These are phyloP conservation scores for Verticillium longisporum DNA, from an alignment of 2,329 filamentous ascomycete species.

Conservation along the genomic window DNA sequence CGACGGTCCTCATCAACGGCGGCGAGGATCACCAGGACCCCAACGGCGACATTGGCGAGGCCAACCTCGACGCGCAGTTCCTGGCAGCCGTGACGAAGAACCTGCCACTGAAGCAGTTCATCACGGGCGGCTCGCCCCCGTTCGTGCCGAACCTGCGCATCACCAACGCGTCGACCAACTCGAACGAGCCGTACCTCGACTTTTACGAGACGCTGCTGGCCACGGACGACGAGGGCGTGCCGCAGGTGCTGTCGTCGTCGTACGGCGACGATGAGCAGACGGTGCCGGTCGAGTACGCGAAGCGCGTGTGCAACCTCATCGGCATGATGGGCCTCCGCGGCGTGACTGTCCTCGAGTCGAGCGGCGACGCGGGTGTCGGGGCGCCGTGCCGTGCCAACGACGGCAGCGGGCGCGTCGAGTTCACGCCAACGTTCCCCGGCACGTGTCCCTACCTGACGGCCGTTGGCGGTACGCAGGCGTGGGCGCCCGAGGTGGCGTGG, in stretches of 20 bases:
- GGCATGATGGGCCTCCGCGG: slow-evolving; percentile 58
- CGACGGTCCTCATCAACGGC: slow-evolving; percentile 29
- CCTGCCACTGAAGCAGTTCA: slow-evolving; percentile 17
- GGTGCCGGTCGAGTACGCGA: slow-evolving; percentile 51
- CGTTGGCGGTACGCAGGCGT: slow-evolving; percentile 46
- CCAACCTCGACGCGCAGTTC: slow-evolving; percentile 59
- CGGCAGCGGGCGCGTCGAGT: slow-evolving; percentile 23
- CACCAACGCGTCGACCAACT: slow-evolving; percentile 27
- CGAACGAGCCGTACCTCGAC: slow-evolving; percentile 64
- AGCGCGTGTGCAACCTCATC: slow-evolving; percentile 52
- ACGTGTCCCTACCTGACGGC: slow-evolving; percentile 49
- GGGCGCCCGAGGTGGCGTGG: slow-evolving; percentile 44
- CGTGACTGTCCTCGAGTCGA: slow-evolving; percentile 54
- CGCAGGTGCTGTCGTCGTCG: slow-evolving; percentile 55
- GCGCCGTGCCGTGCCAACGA: slow-evolving; percentile 46
- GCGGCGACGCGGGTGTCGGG: slow-evolving; percentile 53
- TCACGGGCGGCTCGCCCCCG: slow-evolving; percentile 19
- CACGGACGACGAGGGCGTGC: slow-evolving; percentile 43
- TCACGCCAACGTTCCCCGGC: slow-evolving; percentile 17
- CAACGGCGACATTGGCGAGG: slow-evolving; percentile 36
- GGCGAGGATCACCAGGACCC: slow-evolving; percentile 30
- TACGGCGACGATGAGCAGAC: slow-evolving; percentile 64
- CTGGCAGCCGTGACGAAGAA: slow-evolving; percentile 46
- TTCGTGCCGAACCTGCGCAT: slow-evolving; percentile 19
- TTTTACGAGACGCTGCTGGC: slow-evolving; percentile 53